Percentiles rank a stretch among this genome's conserved stretches.
phyloP scores from a whole-genome alignment of 2,329 filamentous ascomycete species.

The Diaporthe citriasiana region DNA sequence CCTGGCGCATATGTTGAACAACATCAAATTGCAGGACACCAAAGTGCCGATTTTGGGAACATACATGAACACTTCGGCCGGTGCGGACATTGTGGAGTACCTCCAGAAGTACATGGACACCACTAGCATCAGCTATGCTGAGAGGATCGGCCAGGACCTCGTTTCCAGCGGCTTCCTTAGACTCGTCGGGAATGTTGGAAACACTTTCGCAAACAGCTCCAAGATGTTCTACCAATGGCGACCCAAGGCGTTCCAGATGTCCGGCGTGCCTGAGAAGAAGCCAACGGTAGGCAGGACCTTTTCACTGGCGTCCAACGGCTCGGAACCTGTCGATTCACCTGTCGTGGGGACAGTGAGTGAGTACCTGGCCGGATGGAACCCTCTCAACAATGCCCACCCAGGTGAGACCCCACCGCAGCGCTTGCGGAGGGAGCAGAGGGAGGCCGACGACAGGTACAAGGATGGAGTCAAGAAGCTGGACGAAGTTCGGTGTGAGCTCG shows the following conservation, averaged over 20 bases:
- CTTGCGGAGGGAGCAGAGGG: constrained; percentile 87
- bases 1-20: constrained; percentile 86
- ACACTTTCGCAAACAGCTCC: constrained; percentile 96
- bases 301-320: constrained; percentile 74
- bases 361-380: constrained; percentile 93
- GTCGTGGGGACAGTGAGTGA: constrained; percentile 87
- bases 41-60: constrained; percentile 97
- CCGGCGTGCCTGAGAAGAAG: constrained; percentile 92
- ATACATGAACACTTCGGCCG: constrained; percentile 92
- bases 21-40: constrained; percentile 87
- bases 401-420: constrained; percentile 93
- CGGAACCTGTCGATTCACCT: constrained; percentile 77
- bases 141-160: constrained; percentile 95
- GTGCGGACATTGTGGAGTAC: constrained; percentile 95
- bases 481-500: constrained; percentile 90
- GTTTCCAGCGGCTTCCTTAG: constrained; percentile 88
- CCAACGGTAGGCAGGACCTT: constrained; percentile 78
- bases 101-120: constrained; percentile 89
- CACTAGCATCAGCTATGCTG: constrained; percentile 88
- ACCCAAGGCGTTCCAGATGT: constrained; percentile 88
- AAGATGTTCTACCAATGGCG: constrained; percentile 99
- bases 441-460: constrained; percentile 96
- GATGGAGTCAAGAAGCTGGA: constrained; percentile 87
- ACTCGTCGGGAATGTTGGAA: constrained; percentile 94
- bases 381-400: constrained; percentile 89